Percentiles rank a stretch among this genome's conserved stretches.
These are phyloP conservation scores for Diatrype stigma DNA, from an alignment of 2,329 filamentous ascomycete species.

Conservation along the genomic window DNA sequence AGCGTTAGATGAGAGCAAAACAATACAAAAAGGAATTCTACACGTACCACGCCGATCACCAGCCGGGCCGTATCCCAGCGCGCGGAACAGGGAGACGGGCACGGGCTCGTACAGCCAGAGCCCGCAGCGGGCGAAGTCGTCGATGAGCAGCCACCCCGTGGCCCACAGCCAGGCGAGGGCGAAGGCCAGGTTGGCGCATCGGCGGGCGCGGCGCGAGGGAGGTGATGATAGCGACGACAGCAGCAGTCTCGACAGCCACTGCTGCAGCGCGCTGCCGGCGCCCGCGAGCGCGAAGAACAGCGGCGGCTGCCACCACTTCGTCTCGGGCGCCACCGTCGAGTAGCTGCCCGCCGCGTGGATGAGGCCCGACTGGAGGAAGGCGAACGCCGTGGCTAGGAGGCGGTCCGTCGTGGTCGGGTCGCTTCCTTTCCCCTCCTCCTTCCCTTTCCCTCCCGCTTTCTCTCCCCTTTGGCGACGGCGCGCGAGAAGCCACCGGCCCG, in stretches of 20 bases:
- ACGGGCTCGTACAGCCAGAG: constrained; percentile 80
- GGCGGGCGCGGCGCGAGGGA: constrained; percentile 43
- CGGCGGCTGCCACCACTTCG: constrained; percentile 49
- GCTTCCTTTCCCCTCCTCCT: not conserved
- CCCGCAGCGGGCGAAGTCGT: constrained; percentile 71
- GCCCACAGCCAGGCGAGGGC: constrained; percentile 63
- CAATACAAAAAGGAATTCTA: not conserved
- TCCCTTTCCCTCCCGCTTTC: not conserved
- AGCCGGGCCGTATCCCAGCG: constrained; percentile 57
- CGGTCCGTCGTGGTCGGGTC: constrained; percentile 23
- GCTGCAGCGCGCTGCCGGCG: constrained; percentile 49
- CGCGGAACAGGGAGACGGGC: constrained; percentile 68
- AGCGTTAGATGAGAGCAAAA: too few relatives aligned
- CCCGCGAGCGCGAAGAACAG: constrained; percentile 71
- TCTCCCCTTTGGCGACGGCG: constrained; percentile 31
- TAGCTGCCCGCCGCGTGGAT: constrained; percentile 70
- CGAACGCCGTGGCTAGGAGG: constrained; percentile 37
- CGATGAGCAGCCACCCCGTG: constrained; percentile 62
- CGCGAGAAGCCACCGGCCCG: constrained; percentile 44
- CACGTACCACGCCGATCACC: constrained; percentile 48
- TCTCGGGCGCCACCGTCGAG: constrained; percentile 55
- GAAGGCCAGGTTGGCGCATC: constrained; percentile 57
- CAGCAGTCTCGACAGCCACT: too few relatives aligned
- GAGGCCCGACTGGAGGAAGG: constrained; percentile 63
- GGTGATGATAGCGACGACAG: not conserved